Percentiles rank a stretch among this genome's conserved stretches.
Evolutionary conservation across 352 stramenopile genomes (phyloP).

Genomic region (Pythium pyrilobum): DNA sequence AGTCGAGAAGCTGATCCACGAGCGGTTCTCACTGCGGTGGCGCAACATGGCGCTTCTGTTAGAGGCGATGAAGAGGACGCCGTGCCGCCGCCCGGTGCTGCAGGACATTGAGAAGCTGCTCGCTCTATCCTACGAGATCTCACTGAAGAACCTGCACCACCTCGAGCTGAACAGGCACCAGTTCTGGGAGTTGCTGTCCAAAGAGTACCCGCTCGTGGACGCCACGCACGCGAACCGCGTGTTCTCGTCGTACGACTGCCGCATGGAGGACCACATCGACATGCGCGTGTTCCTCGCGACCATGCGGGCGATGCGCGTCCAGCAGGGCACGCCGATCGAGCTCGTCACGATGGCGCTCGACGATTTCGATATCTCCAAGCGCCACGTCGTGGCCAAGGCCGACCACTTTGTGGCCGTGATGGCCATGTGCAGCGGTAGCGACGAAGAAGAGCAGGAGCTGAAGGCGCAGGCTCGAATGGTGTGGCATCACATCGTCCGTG

Average conservation of each 20-base stretch:
- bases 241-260: conserved; percentile 57
- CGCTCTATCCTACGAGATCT: conserved; percentile 41
- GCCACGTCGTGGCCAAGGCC: conserved; percentile 12
- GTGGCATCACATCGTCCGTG: conserved; percentile 19
- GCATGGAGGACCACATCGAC: conserved; percentile 41
- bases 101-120: conserved; percentile 69
- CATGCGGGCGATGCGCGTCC: conserved; percentile 45
- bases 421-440: conserved; percentile 35
- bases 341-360: conserved; percentile 34
- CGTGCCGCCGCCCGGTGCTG: conserved; percentile 47
- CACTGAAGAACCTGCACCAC: conserved; percentile 29
- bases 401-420: conserved; percentile 24
- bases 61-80: conserved; percentile 51
- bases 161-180: conserved; percentile 36
- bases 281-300: conserved; percentile 48
- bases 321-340: conserved; percentile 49
- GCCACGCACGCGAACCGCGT: conserved; percentile 41
- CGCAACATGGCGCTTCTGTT: conserved; percentile 35
- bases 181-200: conserved; percentile 40
- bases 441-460: conserved; percentile 37
- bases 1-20: conserved; percentile 23
- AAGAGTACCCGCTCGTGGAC: conserved; percentile 45
- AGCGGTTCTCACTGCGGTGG: conserved; percentile 47
- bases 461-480: conserved; percentile 6
- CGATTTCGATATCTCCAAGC: conserved; percentile 42